Conservation (phyloP, 306 rosid species). For the Hippophae gyantsensis region DNA sequence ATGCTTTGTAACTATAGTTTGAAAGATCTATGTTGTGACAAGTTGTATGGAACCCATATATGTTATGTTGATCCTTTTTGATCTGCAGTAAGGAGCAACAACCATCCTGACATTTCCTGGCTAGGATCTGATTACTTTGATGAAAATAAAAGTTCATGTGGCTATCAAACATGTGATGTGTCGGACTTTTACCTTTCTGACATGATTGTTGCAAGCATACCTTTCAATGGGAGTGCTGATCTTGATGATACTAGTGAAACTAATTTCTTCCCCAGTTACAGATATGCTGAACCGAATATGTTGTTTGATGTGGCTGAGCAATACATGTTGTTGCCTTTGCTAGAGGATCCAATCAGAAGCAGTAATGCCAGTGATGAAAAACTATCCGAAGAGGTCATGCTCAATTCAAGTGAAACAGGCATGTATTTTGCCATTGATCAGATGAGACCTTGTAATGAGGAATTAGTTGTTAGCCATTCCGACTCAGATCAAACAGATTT, state of each 20-base stretch:
- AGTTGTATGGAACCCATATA: slow-evolving; percentile 5
- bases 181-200: slow-evolving; percentile 92
- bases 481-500: slow-evolving; percentile 61
- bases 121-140: slow-evolving; percentile 41
- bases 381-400: slow-evolving; percentile 39
- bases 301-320: slow-evolving; percentile 57
- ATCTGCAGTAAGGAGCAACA: slow-evolving; percentile 32
- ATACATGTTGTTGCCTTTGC: slow-evolving; percentile 69
- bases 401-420: slow-evolving; percentile 44
- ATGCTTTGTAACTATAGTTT: neutral
- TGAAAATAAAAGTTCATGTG: slow-evolving; percentile 42
- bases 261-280: slow-evolving; percentile 47
- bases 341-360: slow-evolving; percentile 57
- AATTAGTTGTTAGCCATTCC: slow-evolving; percentile 36
- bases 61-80: neutral
- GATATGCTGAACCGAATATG: slow-evolving; percentile 41
- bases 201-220: slow-evolving; percentile 79
- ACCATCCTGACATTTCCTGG: slow-evolving; percentile 36
- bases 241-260: slow-evolving; percentile 36
- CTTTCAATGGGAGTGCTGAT: slow-evolving; percentile 43
- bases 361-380: slow-evolving; percentile 31
- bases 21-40: neutral
- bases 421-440: slow-evolving; percentile 68
- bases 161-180: slow-evolving; percentile 59
- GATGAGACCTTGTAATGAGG: slow-evolving; percentile 58